These are phyloP conservation scores for Lichtheimia corymbifera DNA, from an alignment of 371 early-diverging fungal species.

Conservation along the genomic window DNA sequence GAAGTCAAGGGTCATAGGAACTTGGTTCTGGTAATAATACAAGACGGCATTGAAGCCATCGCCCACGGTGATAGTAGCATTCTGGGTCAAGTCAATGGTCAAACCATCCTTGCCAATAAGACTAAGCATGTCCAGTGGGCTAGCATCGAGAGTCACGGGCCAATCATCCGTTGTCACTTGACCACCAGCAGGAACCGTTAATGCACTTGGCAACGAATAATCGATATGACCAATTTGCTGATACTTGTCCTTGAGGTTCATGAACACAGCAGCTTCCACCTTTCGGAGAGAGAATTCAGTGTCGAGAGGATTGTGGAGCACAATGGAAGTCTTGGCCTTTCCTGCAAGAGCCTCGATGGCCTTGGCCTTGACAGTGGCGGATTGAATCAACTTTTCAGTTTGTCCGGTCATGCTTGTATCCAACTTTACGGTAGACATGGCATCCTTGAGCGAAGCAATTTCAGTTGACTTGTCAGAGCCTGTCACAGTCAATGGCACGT, in stretches of 20 bases:
- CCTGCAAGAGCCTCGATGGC: constrained; percentile 20
- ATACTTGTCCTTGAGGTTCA: constrained; percentile 10
- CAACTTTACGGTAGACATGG: constrained; percentile 44
- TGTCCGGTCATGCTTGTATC: constrained; percentile 52
- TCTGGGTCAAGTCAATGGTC: constrained; percentile 32
- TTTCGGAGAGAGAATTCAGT: constrained; percentile 30
- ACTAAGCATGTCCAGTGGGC: constrained; percentile 12
- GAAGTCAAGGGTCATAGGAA: constrained; percentile 18
- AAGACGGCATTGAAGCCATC: constrained; percentile 22
- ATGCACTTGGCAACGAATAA: constrained; percentile 19
- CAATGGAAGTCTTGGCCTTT: constrained; percentile 31
- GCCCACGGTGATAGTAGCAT: constrained; percentile 33
- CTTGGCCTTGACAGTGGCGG: constrained; percentile 33
- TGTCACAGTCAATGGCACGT: constrained; percentile 43
- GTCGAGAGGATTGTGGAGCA: constrained; percentile 43
- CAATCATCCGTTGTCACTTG: constrained; percentile 19
- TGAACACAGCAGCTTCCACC: constrained; percentile 24
- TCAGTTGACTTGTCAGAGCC: constrained; percentile 42
- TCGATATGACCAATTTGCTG: constrained; percentile 26
- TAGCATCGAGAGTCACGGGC: constrained; percentile 21
- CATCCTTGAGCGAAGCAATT: constrained; percentile 46
- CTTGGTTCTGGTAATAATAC: constrained; percentile 31
- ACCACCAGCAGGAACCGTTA: constrained; percentile 32
- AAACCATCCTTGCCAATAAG: constrained; percentile 18
- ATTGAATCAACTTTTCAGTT: constrained; percentile 31